Percentiles rank a stretch among this genome's conserved stretches.
Evolutionary conservation across 805 yeast species (phyloP).

Genomic region (Lachancea waltii): DNA sequence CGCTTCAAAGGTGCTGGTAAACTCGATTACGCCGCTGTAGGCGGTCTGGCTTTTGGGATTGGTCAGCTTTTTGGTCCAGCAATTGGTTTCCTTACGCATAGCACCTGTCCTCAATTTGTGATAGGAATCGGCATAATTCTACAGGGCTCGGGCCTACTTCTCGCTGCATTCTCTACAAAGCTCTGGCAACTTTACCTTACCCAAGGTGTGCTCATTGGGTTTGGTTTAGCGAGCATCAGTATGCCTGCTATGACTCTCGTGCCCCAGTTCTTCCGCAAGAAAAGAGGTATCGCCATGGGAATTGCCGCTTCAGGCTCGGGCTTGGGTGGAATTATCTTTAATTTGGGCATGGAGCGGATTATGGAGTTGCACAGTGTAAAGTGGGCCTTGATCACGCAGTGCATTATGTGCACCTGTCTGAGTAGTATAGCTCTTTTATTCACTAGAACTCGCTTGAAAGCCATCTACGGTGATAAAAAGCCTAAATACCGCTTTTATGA

Average conservation of each 20-base stretch:
- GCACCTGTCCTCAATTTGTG: conserved; percentile 36
- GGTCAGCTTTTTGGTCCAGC: conserved; percentile 47
- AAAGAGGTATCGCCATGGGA: conserved; percentile 36
- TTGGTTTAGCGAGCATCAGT: conserved; percentile 28
- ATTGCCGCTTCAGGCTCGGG: conserved; percentile 37
- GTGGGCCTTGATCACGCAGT: conserved; percentile 33
- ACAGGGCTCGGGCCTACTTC: conserved; percentile 43
- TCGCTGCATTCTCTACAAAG: conserved; percentile 46
- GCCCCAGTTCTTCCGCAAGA: conserved; percentile 52
- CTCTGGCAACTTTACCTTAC: conserved; percentile 37
- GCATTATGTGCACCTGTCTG: conserved; percentile 31
- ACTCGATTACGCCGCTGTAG: conserved; percentile 48
- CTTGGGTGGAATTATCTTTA: conserved; percentile 39
- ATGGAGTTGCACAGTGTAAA: conserved; percentile 24
- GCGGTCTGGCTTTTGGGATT: conserved; percentile 52
- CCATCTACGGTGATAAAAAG: not conserved
- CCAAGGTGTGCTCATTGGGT: conserved; percentile 2
- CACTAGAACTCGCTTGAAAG: conserved; percentile 34
- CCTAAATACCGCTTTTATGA: conserved; percentile 41
- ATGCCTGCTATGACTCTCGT: conserved; percentile 41
- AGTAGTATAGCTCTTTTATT: conserved; percentile 29
- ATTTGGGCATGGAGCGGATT: conserved; percentile 31
- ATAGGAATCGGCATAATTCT: conserved; percentile 39
- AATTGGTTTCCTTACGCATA: conserved; percentile 41
- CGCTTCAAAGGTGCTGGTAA: conserved; percentile 42